Base-by-base conservation (phyloP, 2,329 filamentous ascomycete genomes). In the Colletotrichum siamense region DNA sequence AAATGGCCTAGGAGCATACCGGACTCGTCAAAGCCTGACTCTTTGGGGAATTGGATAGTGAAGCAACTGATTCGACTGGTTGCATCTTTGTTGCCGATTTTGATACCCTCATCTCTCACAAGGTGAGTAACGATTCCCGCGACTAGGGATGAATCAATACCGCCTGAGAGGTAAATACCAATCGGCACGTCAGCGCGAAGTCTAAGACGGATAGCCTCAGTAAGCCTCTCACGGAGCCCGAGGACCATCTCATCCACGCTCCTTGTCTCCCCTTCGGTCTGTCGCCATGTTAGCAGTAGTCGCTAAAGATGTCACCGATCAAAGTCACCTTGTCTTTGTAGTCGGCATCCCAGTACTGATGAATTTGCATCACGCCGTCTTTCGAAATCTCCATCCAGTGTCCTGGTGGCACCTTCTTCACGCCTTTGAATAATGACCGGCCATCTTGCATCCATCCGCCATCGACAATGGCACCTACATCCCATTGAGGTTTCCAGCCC, bases 181-280 rank as follows among this genome's bases (percentile, higher is more conserved):
- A 92, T 84, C 0, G 89, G 89, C 0, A 92, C 91, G 79, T 92
- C 91, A 1, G 91, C 90, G 22, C 87, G 85, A 8, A 92, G 82
- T 15, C 91, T 86, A 10, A 91, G 77, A 8, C 86, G 85, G 7
- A 92, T 83, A 0, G 90, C 85, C 36, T 92, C 89, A 0, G 90
- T 80, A 8, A 92, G 78, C 3, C 84, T 84, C 36, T 89, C 82
- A 5, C 89, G 84, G 1, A 92, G 88, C 3, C 86, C 87, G 12
- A 82, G 74, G 3, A 91, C 84, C 82, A 91, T 88, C 62, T 92
- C 89, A 24, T 90, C 84, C 39, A 88, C 84, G 1, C 84, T 86
- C 2, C 88, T 84, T 0, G 81, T 81, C 30, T 91, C 89, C 1
- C 80, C 71, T 13, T 79, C 79, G 6, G 79, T 81, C 82, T 84